Evolutionary conservation across 768 basidiomycete species (phyloP).

Genomic region (Lentinula edodes): DNA sequence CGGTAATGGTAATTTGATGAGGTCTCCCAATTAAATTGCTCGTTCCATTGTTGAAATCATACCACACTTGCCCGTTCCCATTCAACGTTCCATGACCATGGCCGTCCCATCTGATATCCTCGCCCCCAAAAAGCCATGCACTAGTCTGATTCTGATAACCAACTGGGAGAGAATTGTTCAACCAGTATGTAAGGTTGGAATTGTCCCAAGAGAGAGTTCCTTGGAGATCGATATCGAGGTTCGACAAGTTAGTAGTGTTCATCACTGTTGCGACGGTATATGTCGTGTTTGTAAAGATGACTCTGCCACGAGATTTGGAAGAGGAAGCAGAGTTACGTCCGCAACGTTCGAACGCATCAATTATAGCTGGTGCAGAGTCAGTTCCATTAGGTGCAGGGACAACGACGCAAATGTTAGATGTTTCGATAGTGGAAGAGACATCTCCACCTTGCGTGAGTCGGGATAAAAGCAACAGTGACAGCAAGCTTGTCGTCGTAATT

Average conservation of each 20-base stretch:
- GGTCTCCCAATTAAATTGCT: background rate
- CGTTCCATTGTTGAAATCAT: conserved; percentile 3
- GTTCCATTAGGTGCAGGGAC: conserved; percentile 14
- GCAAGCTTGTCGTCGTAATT: background rate
- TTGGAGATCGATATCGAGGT: conserved; percentile 26
- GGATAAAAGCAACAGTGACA: background rate
- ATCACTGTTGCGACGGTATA: conserved; percentile 27
- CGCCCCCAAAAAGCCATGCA: conserved; percentile 31
- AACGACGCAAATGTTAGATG: conserved; percentile 12
- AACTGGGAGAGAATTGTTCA: conserved; percentile 24
- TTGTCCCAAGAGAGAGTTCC: conserved; percentile 28
- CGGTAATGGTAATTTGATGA: conserved; percentile 3
- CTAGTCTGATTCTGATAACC: conserved; percentile 33
- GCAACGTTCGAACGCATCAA: conserved; percentile 15
- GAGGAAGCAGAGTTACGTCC: conserved; percentile 5
- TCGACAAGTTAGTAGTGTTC: conserved; percentile 25
- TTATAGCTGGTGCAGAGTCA: conserved; percentile 21
- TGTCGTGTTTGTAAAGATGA: conserved; percentile 24
- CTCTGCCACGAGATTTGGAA: conserved; percentile 8
- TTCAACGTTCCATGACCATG: conserved; percentile 32
- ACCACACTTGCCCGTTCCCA: conserved; percentile 38
- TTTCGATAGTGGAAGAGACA: background rate
- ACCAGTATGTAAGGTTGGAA: conserved; percentile 32
- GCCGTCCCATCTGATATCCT: conserved; percentile 22
- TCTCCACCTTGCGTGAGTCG: background rate